These are phyloP conservation scores for Millerozyma acaciae DNA, from an alignment of 805 yeast genomes.

Conservation along the genomic window DNA sequence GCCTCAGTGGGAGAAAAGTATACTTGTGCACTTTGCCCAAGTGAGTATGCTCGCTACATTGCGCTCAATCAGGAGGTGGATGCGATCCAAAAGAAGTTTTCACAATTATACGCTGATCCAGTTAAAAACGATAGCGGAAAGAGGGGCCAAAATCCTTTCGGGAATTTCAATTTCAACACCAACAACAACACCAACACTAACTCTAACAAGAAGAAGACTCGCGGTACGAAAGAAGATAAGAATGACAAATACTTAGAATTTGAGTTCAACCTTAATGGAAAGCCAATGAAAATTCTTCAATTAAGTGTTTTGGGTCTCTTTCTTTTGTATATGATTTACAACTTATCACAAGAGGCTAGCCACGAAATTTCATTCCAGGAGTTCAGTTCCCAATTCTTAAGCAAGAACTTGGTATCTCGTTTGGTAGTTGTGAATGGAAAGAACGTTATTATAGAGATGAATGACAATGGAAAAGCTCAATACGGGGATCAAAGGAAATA, in stretches of 20 bases:
- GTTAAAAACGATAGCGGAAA: neutral
- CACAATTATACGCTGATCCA: conserved; percentile 6
- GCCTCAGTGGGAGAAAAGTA: conserved; percentile 15
- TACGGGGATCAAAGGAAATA: conserved; percentile 25
- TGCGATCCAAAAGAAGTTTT: conserved; percentile 7
- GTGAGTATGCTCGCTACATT: conserved; percentile 19
- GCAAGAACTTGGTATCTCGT: conserved; percentile 71
- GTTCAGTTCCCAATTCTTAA: conserved; percentile 69
- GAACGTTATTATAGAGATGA: conserved; percentile 67
- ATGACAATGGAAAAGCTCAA: conserved; percentile 55
- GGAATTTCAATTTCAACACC: conserved; percentile 6
- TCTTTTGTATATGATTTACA: conserved; percentile 18
- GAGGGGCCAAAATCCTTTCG: conserved; percentile 2
- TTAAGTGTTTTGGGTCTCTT: conserved; percentile 30
- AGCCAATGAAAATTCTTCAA: conserved; percentile 25
- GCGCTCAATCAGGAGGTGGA: conserved; percentile 10
- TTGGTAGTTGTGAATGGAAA: conserved; percentile 74
- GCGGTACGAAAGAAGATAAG: conserved; percentile 10
- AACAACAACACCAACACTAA: conserved; percentile 8
- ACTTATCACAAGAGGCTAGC: conserved; percentile 15
- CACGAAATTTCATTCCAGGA: conserved; percentile 87
- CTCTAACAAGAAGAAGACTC: conserved; percentile 7
- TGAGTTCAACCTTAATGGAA: conserved; percentile 21
- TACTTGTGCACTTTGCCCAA: conserved; percentile 27
- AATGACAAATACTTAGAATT: conserved; percentile 16